phyloP scores from a whole-genome alignment of 1,139 yeast genomes.

The Lodderomyces metapsilosis region DNA sequence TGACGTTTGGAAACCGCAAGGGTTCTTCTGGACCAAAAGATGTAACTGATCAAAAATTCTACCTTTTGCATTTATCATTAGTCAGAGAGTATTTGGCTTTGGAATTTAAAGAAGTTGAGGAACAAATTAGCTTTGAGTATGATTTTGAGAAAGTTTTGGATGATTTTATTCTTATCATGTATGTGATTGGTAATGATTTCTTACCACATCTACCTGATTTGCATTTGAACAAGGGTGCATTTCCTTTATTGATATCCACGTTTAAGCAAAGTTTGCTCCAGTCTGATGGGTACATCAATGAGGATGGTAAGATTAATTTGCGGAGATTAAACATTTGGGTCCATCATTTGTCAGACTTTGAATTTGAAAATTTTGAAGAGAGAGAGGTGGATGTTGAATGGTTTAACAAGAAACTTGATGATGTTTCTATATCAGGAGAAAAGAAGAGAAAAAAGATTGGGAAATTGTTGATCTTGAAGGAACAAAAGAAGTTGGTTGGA shows the following conservation, averaged over 20 bases:
- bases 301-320: conserved; percentile 77
- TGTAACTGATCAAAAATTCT: conserved; percentile 78
- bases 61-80: conserved; percentile 76
- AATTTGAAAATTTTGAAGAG: conserved; percentile 76
- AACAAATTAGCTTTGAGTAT: conserved; percentile 64
- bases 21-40: conserved; percentile 43
- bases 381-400: conserved; percentile 85
- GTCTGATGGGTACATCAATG: conserved; percentile 83
- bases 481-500: conserved; percentile 67
- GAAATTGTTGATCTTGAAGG: conserved; percentile 62
- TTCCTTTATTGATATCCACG: conserved; percentile 83
- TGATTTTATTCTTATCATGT: conserved; percentile 88
- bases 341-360: conserved; percentile 64
- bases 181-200: conserved; percentile 97
- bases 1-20: conserved; percentile 69
- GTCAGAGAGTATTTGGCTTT: conserved; percentile 88
- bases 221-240: conserved; percentile 92
- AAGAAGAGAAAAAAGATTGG: conserved; percentile 66
- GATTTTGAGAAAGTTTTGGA: conserved; percentile 88
- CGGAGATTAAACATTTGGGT: conserved; percentile 73
- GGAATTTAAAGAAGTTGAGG: conserved; percentile 73
- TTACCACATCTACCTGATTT: conserved; percentile 96
- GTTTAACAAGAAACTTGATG: conserved; percentile 83
- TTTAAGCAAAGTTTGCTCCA: conserved; percentile 77
- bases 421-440: conserved; percentile 72